phyloP scores from a whole-genome alignment of 163 green algal genomes.

The Chlamydomonas reinhardtii region DNA sequence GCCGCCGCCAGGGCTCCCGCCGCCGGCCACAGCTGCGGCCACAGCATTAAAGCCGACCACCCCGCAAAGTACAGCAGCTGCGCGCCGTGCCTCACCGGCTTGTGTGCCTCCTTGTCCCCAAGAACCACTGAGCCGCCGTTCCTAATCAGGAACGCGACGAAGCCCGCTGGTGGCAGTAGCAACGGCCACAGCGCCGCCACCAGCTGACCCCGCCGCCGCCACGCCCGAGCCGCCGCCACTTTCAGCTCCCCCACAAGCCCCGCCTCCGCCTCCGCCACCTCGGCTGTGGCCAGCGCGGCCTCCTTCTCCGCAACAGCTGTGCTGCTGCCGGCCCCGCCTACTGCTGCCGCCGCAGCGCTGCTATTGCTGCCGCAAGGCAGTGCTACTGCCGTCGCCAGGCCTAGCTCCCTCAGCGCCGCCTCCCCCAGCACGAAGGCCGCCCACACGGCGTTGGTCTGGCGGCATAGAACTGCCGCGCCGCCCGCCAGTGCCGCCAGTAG shows the following conservation, averaged over 20 bases:
- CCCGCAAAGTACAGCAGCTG: constrained; percentile 87
- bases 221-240: constrained; percentile 8
- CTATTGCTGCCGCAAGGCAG: background rate
- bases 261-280: no score
- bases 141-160: constrained; percentile 80
- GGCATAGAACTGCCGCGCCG: constrained; percentile 69
- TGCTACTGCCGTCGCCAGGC: background rate
- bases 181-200: constrained; percentile 42
- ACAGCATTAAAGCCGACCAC: constrained; percentile 63
- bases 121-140: constrained; percentile 89
- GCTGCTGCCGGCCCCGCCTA: background rate
- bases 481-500: constrained; percentile 58
- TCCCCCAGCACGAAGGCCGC: constrained; percentile 77
- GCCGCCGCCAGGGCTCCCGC: background rate
- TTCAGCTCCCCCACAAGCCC: constrained; percentile 34
- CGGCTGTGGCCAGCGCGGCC: background rate
- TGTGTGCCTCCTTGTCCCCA: constrained; percentile 85
- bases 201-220: constrained; percentile 19
- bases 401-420: constrained; percentile 52
- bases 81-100: constrained; percentile 73
- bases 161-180: constrained; percentile 67
- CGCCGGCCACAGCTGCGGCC: constrained; percentile 11
- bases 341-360: background rate
- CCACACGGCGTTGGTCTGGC: constrained; percentile 97
- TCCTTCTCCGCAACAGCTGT: background rate